These are phyloP conservation scores for Endoconidiophora polonica DNA, from an alignment of 2,329 filamentous ascomycete species.

Conservation along the genomic window DNA sequence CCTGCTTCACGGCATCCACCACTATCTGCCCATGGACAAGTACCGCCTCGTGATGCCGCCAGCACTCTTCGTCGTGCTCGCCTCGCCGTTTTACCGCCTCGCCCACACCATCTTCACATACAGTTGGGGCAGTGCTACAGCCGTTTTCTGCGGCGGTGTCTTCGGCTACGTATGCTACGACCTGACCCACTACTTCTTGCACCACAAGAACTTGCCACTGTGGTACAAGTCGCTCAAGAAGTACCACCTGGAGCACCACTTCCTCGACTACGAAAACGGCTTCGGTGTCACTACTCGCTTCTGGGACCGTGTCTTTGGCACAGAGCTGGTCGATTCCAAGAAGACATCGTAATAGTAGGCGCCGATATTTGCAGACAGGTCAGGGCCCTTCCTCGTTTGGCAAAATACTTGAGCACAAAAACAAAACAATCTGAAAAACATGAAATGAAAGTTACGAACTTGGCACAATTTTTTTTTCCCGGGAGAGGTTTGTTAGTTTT, in stretches of 20 bases:
- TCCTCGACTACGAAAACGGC: constrained; percentile 92
- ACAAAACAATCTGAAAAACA: neutral
- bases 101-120: constrained; percentile 68
- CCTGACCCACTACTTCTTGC: constrained; percentile 94
- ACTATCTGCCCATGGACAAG: constrained; percentile 98
- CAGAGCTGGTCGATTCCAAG: constrained; percentile 39
- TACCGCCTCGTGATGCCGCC: constrained; percentile 96
- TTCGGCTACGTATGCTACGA: constrained; percentile 97
- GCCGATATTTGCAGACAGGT: neutral
- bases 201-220: constrained; percentile 77
- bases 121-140: constrained; percentile 66
- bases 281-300: constrained; percentile 94
- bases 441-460: neutral
- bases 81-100: constrained; percentile 81
- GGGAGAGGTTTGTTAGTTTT: neutral
- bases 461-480: neutral
- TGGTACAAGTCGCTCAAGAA: constrained; percentile 93
- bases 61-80: constrained; percentile 66
- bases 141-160: constrained; percentile 74
- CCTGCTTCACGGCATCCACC: constrained; percentile 87
- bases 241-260: constrained; percentile 93
- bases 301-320: constrained; percentile 89
- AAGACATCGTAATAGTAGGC: constrained; percentile 5
- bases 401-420: neutral
- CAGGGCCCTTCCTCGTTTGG: neutral